Percentiles rank a stretch among this genome's conserved stretches.
Evolutionary conservation across 1,284 basidiomycete species (phyloP).

Genomic region (Taiwanofungus camphoratus): DNA sequence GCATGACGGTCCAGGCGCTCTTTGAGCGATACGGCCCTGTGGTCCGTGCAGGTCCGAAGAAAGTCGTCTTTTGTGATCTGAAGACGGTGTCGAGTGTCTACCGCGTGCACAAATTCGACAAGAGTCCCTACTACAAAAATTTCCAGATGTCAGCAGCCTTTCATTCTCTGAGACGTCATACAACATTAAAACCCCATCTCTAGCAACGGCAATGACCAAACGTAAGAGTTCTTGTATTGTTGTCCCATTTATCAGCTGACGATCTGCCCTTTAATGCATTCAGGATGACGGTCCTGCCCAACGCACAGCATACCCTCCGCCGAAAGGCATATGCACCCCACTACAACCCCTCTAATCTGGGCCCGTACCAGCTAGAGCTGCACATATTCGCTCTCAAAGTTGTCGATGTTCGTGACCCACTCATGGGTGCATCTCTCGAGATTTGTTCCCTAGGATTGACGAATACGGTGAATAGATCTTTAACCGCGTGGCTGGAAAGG

Average conservation of each 20-base stretch:
- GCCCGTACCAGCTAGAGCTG: conserved; percentile 62
- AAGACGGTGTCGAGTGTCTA: conserved; percentile 62
- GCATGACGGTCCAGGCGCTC: conserved; percentile 57
- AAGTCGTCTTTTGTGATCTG: conserved; percentile 67
- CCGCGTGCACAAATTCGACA: conserved; percentile 69
- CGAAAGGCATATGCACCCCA: conserved; percentile 69
- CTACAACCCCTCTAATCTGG: conserved; percentile 55
- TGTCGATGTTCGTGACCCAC: conserved; percentile 41
- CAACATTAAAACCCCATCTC: conserved; percentile 16
- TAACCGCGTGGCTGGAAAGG: conserved; percentile 46
- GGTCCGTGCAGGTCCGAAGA: conserved; percentile 72
- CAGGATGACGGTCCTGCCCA: conserved; percentile 74
- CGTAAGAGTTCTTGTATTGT: conserved; percentile 40
- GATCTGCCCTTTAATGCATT: not conserved
- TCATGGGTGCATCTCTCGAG: not conserved
- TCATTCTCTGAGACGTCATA: conserved; percentile 5
- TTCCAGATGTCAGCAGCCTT: conserved; percentile 55
- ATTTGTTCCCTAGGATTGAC: too few species aligned
- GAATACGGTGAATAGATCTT: too few species aligned
- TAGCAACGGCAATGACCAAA: conserved; percentile 76
- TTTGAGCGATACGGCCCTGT: conserved; percentile 70
- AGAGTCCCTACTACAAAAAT: conserved; percentile 69
- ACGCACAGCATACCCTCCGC: conserved; percentile 57
- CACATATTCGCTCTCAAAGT: conserved; percentile 49
- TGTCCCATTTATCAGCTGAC: not conserved